These are phyloP conservation scores for Nannochloropsis salina DNA, from an alignment of 108 stramenopile genomes.

Conservation along the genomic window DNA sequence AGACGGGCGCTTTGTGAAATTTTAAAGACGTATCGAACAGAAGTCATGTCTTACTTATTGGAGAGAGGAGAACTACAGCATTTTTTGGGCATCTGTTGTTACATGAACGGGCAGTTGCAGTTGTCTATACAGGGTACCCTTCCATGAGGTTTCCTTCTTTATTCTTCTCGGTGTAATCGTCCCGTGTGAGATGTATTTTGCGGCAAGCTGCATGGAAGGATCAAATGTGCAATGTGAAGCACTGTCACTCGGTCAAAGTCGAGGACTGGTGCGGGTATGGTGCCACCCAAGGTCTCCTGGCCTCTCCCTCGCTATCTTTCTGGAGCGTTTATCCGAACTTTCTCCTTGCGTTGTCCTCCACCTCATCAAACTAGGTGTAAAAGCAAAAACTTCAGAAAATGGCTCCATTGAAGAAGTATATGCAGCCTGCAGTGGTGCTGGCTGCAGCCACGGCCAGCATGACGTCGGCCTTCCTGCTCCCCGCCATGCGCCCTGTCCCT, in stretches of 20 bases:
- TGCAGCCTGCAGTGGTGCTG: background rate
- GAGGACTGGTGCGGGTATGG: background rate
- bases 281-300: slow-evolving; percentile 8
- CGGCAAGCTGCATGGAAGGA: background rate
- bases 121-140: background rate
- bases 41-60: background rate
- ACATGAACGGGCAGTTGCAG: background rate
- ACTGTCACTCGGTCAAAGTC: background rate
- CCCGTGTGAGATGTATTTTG: background rate
- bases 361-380: background rate
- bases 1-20: background rate
- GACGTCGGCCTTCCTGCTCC: background rate
- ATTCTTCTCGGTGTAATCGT: background rate
- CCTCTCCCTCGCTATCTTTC: background rate
- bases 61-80: too few relatives aligned
- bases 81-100: background rate
- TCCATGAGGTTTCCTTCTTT: background rate
- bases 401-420: background rate
- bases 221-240: background rate
- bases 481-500: background rate
- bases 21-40: background rate
- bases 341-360: background rate
- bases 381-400: background rate
- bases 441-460: background rate
- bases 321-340: background rate